Evolutionary conservation across 345 rosid genomes (phyloP), one percentile per base, ranked within the genome.

Genomic region (Rhizophora mangle): DNA sequence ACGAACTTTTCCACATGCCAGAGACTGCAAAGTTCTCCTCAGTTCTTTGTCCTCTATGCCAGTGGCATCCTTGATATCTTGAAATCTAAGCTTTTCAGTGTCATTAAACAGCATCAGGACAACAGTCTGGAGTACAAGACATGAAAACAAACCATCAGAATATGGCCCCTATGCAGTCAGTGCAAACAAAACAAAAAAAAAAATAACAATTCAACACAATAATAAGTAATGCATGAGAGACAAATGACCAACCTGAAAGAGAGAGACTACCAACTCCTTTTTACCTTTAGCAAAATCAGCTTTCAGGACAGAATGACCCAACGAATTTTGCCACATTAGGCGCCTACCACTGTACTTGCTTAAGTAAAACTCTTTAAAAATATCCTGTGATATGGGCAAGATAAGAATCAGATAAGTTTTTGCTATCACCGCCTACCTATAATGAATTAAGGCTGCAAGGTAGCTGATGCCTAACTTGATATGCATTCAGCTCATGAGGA

Each of bases 301-400:
- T 79, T 92, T 95, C 80, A 95, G 76, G 59, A 95, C 98, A 79
- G 98, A 95, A 70, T 95, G 96, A 66, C 97, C 97, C 80, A 95
- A 78, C 62, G 98, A 95, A 72, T 89, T 90, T 76, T 95, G 98
- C 98, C 96, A 95, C 99, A 95, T 95, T 78, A 95, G 77, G 69
- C 97, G 92, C 76, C 99, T 90, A 21, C 99, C 99, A 79, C 91
- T 92, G 80, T 95, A 89, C 74, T 95, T 90, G 83, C 99, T 95
- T 31, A 95, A 79, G 82, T 95, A 92, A 71, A 95, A 95, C 81
- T 95, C 99, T 81, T 90, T 95, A 76, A 95, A 92, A 60, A 95
- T 95, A 80, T 95, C 98, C 98, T 95, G 86, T 52, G 6, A 63
- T 64, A 75, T 31, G 16, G 24, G 8, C 58, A 62, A 20, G 16